Conservation (phyloP, 1,284 basidiomycete species). For the Megacollybia platyphylla region DNA sequence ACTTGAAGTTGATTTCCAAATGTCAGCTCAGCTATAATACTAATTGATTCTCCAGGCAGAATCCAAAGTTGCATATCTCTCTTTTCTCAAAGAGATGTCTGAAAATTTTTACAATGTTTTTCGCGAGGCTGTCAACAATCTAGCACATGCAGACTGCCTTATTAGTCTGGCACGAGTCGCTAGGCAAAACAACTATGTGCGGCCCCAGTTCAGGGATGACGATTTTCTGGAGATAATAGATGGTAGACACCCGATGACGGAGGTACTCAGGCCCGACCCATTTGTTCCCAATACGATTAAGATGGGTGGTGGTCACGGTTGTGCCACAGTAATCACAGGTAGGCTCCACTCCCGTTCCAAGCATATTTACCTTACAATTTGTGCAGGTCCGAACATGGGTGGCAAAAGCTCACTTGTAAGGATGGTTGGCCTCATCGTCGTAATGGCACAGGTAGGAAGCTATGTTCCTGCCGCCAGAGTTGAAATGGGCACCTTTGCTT, state of each 20-base stretch:
- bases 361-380: too few species aligned
- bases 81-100: slow-evolving; percentile 63
- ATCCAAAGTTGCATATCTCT: slow-evolving; percentile 50
- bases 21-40: neutral
- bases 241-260: slow-evolving; percentile 76
- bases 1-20: slow-evolving; percentile 29
- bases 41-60: slow-evolving; percentile 24
- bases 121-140: slow-evolving; percentile 62
- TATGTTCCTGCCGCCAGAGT: slow-evolving; percentile 70
- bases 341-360: too few species aligned
- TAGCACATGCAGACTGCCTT: slow-evolving; percentile 75
- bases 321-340: slow-evolving; percentile 72
- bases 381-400: neutral
- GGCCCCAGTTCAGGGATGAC: slow-evolving; percentile 49
- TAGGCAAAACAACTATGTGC: slow-evolving; percentile 63
- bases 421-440: slow-evolving; percentile 62
- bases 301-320: slow-evolving; percentile 40
- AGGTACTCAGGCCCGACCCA: slow-evolving; percentile 60
- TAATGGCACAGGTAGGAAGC: slow-evolving; percentile 62
- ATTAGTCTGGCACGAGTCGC: slow-evolving; percentile 60
- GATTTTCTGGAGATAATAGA: slow-evolving; percentile 54
- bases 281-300: slow-evolving; percentile 67
- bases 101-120: slow-evolving; percentile 56
- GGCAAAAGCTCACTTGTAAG: slow-evolving; percentile 69
- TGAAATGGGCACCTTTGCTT: slow-evolving; percentile 69